Percentiles rank a stretch among this genome's conserved stretches.
Conservation (phyloP, 306 rosid genomes). For the Dalbergia cochinchinensis region DNA sequence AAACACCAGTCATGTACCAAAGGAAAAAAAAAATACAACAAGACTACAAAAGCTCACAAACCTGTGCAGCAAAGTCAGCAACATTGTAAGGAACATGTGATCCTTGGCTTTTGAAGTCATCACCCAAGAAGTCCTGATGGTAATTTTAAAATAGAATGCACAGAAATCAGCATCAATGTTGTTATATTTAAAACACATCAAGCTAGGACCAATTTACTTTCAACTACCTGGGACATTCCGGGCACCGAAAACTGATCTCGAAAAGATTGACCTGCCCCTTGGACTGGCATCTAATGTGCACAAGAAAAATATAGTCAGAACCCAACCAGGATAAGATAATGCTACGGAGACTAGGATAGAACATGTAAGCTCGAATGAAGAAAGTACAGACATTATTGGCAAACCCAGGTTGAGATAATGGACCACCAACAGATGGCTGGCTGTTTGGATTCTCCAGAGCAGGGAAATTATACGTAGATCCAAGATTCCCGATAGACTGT, state of each 20-base stretch:
- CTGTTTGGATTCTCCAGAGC: slow-evolving; percentile 89
- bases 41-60: slow-evolving; percentile 41
- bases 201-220: not conserved
- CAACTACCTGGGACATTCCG: slow-evolving; percentile 92
- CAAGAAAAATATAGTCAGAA: slow-evolving; percentile 47
- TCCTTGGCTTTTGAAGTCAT: slow-evolving; percentile 99
- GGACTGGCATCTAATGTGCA: slow-evolving; percentile 79
- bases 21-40: not conserved
- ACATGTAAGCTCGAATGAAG: not conserved
- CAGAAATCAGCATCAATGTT: slow-evolving; percentile 30
- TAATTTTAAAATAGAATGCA: slow-evolving; percentile 34
- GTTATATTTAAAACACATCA: slow-evolving; percentile 33
- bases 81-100: slow-evolving; percentile 98
- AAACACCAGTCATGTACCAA: not conserved
- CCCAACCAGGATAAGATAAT: not conserved
- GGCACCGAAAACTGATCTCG: slow-evolving; percentile 94
- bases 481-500: slow-evolving; percentile 79
- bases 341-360: slow-evolving; percentile 10
- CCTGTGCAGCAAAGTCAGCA: slow-evolving; percentile 95
- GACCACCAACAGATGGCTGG: slow-evolving; percentile 97
- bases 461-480: slow-evolving; percentile 83
- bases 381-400: slow-evolving; percentile 76
- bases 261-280: slow-evolving; percentile 81
- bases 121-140: slow-evolving; percentile 93
- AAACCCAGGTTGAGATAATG: slow-evolving; percentile 96